These are phyloP conservation scores for Talaromyces wortmannii DNA, from an alignment of 495 filamentous ascomycete species.

Conservation along the genomic window DNA sequence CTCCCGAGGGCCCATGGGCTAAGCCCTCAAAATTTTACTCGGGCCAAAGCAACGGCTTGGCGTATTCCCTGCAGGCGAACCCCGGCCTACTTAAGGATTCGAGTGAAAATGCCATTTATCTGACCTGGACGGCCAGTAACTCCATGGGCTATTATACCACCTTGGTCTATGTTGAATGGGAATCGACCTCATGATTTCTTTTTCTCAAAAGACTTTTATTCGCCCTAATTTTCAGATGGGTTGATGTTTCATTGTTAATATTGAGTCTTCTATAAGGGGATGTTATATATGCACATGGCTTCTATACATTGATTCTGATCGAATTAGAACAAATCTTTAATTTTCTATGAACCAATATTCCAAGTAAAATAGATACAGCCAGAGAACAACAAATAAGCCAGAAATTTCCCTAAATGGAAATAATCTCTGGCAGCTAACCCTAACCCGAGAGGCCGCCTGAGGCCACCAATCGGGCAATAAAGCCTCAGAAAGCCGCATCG, in stretches of 20 bases:
- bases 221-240: not conserved
- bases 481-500: no score
- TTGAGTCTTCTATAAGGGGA: no score
- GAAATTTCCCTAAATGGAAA: no score
- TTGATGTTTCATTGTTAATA: not conserved
- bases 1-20: conserved; percentile 21
- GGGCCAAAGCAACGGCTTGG: conserved; percentile 10
- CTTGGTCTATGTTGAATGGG: conserved; percentile 13
- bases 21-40: conserved; percentile 16
- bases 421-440: no score
- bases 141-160: conserved; percentile 12
- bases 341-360: no score
- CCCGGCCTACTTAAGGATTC: conserved; percentile 9
- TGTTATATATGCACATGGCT: no score
- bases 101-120: conserved; percentile 17
- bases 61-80: conserved; percentile 20
- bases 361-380: no score
- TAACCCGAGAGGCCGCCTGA: no score
- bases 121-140: conserved; percentile 17
- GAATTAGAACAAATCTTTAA: no score
- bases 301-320: no score
- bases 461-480: no score
- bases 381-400: no score
- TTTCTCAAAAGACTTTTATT: not conserved
- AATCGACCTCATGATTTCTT: not conserved